Base-by-base conservation (phyloP, 768 basidiomycete species). In the Lenzites betulinus region DNA sequence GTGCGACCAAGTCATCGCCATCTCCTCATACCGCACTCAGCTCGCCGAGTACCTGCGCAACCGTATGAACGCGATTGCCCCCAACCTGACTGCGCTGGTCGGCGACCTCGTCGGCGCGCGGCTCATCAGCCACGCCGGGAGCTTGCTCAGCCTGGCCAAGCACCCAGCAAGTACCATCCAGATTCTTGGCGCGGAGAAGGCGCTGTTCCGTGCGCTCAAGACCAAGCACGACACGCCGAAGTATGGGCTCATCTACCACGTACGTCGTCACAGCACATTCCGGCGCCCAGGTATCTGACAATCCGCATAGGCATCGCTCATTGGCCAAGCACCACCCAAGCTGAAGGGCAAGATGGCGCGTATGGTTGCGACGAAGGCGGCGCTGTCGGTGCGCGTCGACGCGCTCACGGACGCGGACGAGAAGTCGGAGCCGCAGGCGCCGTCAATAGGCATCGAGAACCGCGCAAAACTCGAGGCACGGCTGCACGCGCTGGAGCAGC, bases 261-360 rank as follows among this genome's bases (percentile, higher is more conserved):
- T 91, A 73, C 38, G 84, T 33, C 30, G 30, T 33, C 30, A 33
- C 30, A 33, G n/a, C 30, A 33, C 30, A 33, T 33, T 33, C 30
- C 11, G 30, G 11, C 77, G 13, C 41, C 22, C 20, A n/a, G 35
- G 28, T 1, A n/a, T 54, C 44, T 26, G 20, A 36, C 39, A 30
- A 35, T 33, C n/a, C 46, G 25, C 56, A 9, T 51, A 93, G 91
- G 94, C 96, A 39, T 97, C 95, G 1, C 82, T 99, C 55, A 91
- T 98, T 66, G 96, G 96, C 35, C 95, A 97, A 79, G 95, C 96
- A 48, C 93, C 96, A 42, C 93, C 93, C 60, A 98, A 98, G 77
- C 83, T 98, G 66, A 99, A 98, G 82, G 96, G 96, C 69, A 99
- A 98, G 89, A 98, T 98, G 97, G 97, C 97, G 22, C 92, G 97